Conservation (phyloP, 495 filamentous ascomycete species). For the Penicillium egyptiacum region DNA sequence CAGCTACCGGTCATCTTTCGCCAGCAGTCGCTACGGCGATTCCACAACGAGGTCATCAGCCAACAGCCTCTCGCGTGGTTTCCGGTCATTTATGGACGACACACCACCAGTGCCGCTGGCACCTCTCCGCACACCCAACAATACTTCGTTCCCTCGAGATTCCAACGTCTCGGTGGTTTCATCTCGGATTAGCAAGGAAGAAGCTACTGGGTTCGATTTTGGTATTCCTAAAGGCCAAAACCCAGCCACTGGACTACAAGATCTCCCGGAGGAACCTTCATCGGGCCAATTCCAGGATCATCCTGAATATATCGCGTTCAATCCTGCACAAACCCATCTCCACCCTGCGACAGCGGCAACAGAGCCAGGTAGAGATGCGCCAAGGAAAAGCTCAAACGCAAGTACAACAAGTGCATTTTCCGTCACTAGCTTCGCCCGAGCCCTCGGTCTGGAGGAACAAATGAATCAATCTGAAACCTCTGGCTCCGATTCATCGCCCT, state of each 20-base stretch:
- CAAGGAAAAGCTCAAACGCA: conserved; percentile 36
- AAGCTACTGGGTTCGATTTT: conserved; percentile 37
- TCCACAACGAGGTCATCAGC: conserved; percentile 44
- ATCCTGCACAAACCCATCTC: conserved; percentile 16
- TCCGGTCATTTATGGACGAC: conserved; percentile 38
- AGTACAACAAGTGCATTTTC: conserved; percentile 35
- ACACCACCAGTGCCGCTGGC: conserved; percentile 40
- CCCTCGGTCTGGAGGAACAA: conserved; percentile 39
- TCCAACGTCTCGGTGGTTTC: conserved; percentile 28
- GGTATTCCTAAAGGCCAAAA: conserved; percentile 16
- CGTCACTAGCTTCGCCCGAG: conserved; percentile 43
- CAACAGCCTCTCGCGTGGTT: conserved; percentile 35
- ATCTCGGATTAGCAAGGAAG: conserved; percentile 22
- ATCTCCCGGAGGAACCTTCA: conserved; percentile 22
- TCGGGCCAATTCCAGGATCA: conserved; percentile 7
- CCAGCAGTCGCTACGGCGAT: conserved; percentile 45
- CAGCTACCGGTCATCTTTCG: conserved; percentile 45
- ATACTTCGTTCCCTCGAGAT: conserved; percentile 25
- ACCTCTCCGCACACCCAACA: conserved; percentile 29
- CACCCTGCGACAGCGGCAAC: conserved; percentile 17
- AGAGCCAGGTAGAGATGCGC: conserved; percentile 11
- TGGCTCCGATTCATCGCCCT: conserved; percentile 65
- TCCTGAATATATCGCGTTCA: conserved; percentile 9
- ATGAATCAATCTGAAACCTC: conserved; percentile 60
- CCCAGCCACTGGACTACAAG: conserved; percentile 18